phyloP scores from a whole-genome alignment of 2,329 filamentous ascomycete species.

The Rutstroemia sp. region DNA sequence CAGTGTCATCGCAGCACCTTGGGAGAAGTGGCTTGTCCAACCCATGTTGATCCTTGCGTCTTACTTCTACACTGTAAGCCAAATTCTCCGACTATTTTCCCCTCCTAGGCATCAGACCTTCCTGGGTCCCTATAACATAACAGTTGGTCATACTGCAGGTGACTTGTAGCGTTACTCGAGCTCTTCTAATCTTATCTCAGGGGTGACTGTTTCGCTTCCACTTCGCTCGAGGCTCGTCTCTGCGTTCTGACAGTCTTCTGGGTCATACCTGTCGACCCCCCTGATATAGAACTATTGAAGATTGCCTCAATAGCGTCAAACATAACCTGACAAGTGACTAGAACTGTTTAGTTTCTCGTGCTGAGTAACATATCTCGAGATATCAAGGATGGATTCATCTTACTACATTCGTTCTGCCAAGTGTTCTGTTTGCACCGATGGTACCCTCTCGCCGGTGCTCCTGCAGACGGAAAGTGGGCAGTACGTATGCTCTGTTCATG shows the following conservation, averaged over 20 bases:
- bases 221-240: not conserved
- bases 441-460: not conserved
- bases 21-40: not conserved
- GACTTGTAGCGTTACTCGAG: not conserved
- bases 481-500: not conserved
- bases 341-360: not conserved
- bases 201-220: not conserved
- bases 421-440: not conserved
- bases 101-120: not conserved
- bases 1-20: not conserved
- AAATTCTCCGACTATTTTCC: not conserved
- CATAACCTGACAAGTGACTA: not conserved
- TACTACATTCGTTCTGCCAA: not conserved
- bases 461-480: not conserved
- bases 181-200: not conserved
- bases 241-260: not conserved
- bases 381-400: not conserved
- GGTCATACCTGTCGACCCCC: not conserved
- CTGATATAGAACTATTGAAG: not conserved
- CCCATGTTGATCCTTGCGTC: not conserved
- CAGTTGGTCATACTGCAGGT: not conserved
- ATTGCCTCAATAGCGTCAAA: not conserved
- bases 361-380: not conserved
- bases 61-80: not conserved
- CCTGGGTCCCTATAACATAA: not conserved